Evolutionary conservation across 306 rosid species (phyloP), one percentile per base, ranked within the genome.

Genomic region (Delonix regia): DNA sequence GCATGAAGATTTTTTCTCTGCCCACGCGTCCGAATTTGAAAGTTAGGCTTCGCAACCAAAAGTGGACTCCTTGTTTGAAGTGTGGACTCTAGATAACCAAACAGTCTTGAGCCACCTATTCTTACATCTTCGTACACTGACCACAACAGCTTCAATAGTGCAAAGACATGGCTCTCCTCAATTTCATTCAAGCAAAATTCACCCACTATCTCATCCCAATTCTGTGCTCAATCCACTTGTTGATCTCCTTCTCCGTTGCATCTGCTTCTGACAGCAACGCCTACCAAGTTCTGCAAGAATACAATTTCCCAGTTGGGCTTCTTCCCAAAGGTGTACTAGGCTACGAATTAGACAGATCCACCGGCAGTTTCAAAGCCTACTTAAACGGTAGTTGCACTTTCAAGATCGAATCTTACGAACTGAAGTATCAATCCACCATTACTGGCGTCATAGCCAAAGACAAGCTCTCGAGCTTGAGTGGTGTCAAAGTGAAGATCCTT

Each of bases 341-440:
- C 64, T 89, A 89, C 57, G 68, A 78, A 36, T 69, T 89, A n/a
- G 81, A 84, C 77, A 68, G 0, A 16, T 78, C 90, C 48, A 80
- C 88, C 0, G 91, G 94, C 28, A 41, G 84, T 76, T 91, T 88
- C 87, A 82, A 87, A 42, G 90, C 48, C 51, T 22, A 55, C 30
- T 77, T 91, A 45, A 68, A 87, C 49, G 88, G 80, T 4, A 24
- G 79, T 27, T 91, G 90, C 47, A 27, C 74, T 5, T 84, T 82
- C 44, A 2, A 61, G 6, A 83, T 86, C 22, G 71, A 86, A 15
- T 82, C 88, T 6, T 87, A 89, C 38, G 21, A 89, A 51, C 41
- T 89, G 57, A 81, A 86, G 85, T 90, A 86, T 78, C 81, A 79
- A 67, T 77, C 92, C 30, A 84, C 85, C 51, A 87, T 89, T 10